These are phyloP conservation scores for Gossypium sturtianum DNA, from an alignment of 345 rosid species.

Conservation along the genomic window DNA sequence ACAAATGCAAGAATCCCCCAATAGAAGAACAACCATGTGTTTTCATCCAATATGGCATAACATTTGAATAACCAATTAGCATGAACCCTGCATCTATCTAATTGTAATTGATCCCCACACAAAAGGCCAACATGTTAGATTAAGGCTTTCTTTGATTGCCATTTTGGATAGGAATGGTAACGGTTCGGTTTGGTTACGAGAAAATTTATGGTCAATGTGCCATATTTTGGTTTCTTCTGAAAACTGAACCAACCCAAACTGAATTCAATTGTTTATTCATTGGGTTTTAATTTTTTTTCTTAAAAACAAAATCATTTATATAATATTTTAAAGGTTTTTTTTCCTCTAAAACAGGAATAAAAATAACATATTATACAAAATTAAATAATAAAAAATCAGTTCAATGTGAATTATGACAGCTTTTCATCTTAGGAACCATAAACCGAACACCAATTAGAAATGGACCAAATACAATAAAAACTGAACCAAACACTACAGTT, in stretches of 20 bases:
- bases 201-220: not conserved
- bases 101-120: not conserved
- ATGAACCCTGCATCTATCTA: not conserved
- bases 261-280: not conserved
- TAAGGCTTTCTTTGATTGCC: not conserved
- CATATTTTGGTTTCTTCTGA: not conserved
- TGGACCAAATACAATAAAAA: too few relatives aligned
- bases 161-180: not conserved
- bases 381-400: not conserved
- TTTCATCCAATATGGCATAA: not conserved
- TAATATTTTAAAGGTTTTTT: too few relatives aligned
- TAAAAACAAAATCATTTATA: too few relatives aligned
- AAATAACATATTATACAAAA: not conserved
- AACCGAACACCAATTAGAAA: not conserved
- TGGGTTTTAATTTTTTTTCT: not conserved
- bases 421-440: not conserved
- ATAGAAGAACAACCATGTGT: not conserved
- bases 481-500: too few relatives aligned
- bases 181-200: too few relatives aligned
- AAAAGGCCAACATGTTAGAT: not conserved
- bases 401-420: not conserved
- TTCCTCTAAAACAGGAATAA: not conserved
- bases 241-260: not conserved
- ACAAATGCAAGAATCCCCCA: constrained; percentile 1
- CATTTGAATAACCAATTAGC: not conserved